phyloP scores from a whole-genome alignment of 352 stramenopile species.

The Globisporangium nodosum region DNA sequence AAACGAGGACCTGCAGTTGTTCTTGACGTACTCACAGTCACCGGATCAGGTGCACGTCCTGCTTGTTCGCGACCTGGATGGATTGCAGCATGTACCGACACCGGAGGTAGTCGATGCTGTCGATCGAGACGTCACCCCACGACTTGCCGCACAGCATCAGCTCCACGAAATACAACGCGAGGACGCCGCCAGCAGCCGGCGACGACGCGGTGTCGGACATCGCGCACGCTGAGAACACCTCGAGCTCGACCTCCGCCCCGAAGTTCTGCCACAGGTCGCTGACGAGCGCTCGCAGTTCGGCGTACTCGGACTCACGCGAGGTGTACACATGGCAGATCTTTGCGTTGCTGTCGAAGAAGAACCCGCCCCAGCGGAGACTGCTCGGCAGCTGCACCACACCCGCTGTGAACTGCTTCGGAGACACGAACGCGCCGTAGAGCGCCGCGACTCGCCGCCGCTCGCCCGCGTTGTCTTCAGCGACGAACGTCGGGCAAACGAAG shows the following conservation, averaged over 20 bases:
- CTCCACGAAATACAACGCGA: constrained; percentile 9
- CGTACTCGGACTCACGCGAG: not conserved
- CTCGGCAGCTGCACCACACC: not conserved
- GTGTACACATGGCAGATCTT: constrained; percentile 1
- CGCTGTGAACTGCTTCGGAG: not conserved
- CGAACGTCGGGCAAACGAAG: constrained; percentile 7
- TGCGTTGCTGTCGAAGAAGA: not conserved
- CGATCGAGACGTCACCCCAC: not conserved
- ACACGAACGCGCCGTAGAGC: constrained; percentile 3
- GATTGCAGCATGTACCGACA: constrained; percentile 3
- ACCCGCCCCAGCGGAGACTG: not conserved
- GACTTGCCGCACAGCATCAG: not conserved
- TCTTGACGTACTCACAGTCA: too few species aligned
- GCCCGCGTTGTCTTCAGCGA: not conserved
- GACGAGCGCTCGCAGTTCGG: not conserved
- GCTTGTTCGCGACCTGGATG: constrained; percentile 2
- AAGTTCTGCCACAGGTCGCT: not conserved
- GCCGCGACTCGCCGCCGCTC: not conserved
- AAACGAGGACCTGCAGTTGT: too few species aligned
- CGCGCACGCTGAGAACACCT: not conserved
- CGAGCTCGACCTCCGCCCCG: not conserved
- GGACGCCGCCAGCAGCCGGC: not conserved
- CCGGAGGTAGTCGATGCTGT: constrained; percentile 7
- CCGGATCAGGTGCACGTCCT: constrained; percentile 1
- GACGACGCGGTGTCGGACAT: not conserved